Conservation (phyloP, 768 basidiomycete genomes). For the Ramaria sp. region DNA sequence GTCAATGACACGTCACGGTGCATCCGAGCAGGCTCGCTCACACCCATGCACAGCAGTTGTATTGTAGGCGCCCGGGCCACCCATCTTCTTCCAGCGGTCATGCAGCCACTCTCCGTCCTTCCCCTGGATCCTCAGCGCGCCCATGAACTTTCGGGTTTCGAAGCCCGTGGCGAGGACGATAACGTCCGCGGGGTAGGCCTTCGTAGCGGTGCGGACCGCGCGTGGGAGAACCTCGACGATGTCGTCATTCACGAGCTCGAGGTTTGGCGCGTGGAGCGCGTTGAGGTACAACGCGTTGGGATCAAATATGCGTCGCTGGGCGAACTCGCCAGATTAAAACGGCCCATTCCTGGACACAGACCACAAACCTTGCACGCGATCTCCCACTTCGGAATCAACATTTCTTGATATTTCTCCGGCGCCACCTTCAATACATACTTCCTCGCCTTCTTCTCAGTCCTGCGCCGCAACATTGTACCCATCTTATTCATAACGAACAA, state of each 20-base stretch:
- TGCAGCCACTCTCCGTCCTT: conserved; percentile 11
- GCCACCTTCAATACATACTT: conserved; percentile 10
- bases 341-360: conserved; percentile 20
- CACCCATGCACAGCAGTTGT: conserved; percentile 3
- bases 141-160: not conserved
- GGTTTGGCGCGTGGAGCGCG: conserved; percentile 11
- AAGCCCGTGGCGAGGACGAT: conserved; percentile 15
- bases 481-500: not conserved
- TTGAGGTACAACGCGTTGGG: conserved; percentile 17
- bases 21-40: not conserved
- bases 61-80: conserved; percentile 11
- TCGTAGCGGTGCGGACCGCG: conserved; percentile 10
- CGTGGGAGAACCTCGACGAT: conserved; percentile 9
- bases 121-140: conserved; percentile 13
- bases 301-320: conserved; percentile 17
- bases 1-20: no score
- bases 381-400: conserved; percentile 14
- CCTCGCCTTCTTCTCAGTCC: conserved; percentile 4
- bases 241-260: conserved; percentile 12
- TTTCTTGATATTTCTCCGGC: conserved; percentile 15
- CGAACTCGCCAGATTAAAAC: conserved; percentile 14
- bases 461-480: not conserved
- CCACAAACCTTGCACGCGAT: conserved; percentile 13
- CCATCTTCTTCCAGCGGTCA: conserved; percentile 10
- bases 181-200: conserved; percentile 13